Conservation (phyloP, 345 rosid species). For the Pugionium cornutum region DNA sequence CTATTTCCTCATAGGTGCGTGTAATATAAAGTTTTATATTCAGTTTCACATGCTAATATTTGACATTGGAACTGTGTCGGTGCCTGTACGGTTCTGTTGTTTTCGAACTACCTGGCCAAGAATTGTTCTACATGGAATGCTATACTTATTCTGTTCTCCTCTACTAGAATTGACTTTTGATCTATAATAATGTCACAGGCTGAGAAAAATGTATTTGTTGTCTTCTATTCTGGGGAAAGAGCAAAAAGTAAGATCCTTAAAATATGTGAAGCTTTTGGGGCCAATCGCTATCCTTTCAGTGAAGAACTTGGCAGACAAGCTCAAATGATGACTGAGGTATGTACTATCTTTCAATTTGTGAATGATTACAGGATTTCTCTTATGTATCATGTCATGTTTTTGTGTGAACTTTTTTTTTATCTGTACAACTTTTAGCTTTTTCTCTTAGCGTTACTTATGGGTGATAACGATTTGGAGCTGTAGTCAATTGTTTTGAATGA, state of each 20-base stretch:
- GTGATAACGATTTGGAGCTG: constrained; percentile 17
- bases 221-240: constrained; percentile 93
- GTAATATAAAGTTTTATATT: constrained; percentile 2
- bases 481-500: constrained; percentile 6
- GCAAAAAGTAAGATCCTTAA: constrained; percentile 82
- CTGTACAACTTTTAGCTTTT: background rate
- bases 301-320: constrained; percentile 77
- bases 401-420: constrained; percentile 3
- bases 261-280: constrained; percentile 97
- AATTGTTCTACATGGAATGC: constrained; percentile 14
- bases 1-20: background rate
- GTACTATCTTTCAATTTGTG: constrained; percentile 16
- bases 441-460: constrained; percentile 3
- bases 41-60: constrained; percentile 15
- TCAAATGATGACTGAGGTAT: constrained; percentile 68
- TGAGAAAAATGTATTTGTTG: constrained; percentile 86
- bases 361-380: background rate
- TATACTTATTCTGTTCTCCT: constrained; percentile 19
- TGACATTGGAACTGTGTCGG: background rate
- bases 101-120: background rate
- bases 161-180: constrained; percentile 30
- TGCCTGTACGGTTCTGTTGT: background rate
- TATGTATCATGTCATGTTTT: constrained; percentile 8
- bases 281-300: constrained; percentile 86
- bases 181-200: constrained; percentile 50